Percentiles rank a stretch among this genome's conserved stretches.
These are phyloP conservation scores for Symbiodinium natans DNA, from an alignment of 73 alveolate genomes.

Conservation along the genomic window DNA sequence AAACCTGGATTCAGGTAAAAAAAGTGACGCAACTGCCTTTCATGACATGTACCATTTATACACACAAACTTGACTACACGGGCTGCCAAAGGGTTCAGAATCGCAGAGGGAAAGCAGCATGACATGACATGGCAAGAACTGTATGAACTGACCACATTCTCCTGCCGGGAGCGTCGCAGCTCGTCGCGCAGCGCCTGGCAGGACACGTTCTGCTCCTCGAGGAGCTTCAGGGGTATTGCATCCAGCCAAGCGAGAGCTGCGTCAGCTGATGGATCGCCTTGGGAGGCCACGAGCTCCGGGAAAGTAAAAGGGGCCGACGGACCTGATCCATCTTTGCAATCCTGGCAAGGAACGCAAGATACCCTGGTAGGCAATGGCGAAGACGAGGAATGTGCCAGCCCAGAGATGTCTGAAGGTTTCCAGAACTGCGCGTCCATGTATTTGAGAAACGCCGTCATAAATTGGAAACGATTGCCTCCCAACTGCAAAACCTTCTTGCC, in stretches of 20 bases:
- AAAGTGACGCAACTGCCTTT: no score
- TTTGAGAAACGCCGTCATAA: not conserved
- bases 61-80: no score
- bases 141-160: no score
- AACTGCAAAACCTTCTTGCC: not conserved
- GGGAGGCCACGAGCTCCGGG: not conserved
- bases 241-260: not conserved
- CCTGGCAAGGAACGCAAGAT: not conserved
- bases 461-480: not conserved
- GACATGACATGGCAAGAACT: no score
- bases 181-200: not conserved
- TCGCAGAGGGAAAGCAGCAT: no score
- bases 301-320: slow-evolving; percentile 4
- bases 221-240: not conserved
- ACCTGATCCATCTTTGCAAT: not conserved
- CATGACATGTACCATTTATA: no score
- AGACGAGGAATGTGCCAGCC: not conserved
- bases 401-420: not conserved
- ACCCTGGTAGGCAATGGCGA: not conserved
- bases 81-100: no score
- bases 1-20: no score
- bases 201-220: not conserved
- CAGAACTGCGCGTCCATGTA: not conserved
- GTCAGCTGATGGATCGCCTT: not conserved
- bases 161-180: not conserved